These are phyloP conservation scores for Pittosporum tobira DNA, from an alignment of 129 eudicot genomes.

Conservation along the genomic window DNA sequence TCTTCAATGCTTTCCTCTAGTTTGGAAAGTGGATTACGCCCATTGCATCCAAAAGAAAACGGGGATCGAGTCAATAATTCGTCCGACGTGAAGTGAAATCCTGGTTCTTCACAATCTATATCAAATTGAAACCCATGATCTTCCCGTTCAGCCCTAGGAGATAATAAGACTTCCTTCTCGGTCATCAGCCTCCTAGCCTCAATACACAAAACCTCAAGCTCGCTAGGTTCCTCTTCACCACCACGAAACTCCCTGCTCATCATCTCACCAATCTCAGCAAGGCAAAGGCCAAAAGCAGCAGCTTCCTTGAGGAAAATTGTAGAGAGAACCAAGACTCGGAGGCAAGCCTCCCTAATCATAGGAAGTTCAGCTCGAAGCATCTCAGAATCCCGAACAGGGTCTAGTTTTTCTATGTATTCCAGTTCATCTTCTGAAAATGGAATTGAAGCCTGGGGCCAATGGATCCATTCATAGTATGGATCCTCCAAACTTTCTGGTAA, in stretches of 20 bases:
- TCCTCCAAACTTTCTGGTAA: constrained; percentile 89
- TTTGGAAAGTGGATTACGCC: constrained; percentile 58
- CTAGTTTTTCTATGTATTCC: constrained; percentile 61
- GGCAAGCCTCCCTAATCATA: constrained; percentile 85
- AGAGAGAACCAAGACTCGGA: constrained; percentile 74
- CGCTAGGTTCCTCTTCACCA: constrained; percentile 95
- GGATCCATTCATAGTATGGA: constrained; percentile 97
- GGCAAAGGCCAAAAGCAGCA: constrained; percentile 64
- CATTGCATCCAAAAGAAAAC: constrained; percentile 30
- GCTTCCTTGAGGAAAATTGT: constrained; percentile 82
- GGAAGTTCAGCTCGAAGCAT: constrained; percentile 77
- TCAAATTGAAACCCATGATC: constrained; percentile 60
- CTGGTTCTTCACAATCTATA: constrained; percentile 56
- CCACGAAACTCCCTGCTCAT: constrained; percentile 81
- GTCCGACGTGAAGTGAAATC: constrained; percentile 29
- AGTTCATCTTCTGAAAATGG: constrained; percentile 98
- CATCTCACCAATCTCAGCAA: constrained; percentile 96
- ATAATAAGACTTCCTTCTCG: constrained; percentile 33
- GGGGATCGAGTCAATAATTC: constrained; percentile 23
- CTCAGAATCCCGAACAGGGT: constrained; percentile 55
- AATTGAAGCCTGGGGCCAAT: constrained; percentile 96
- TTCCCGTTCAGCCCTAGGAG: constrained; percentile 39
- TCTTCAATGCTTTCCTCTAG: constrained; percentile 62
- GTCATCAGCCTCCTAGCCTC: constrained; percentile 67
- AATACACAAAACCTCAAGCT: constrained; percentile 75